Evolutionary conservation across 805 yeast species (phyloP).

Genomic region (Clavispora santaluciae): DNA sequence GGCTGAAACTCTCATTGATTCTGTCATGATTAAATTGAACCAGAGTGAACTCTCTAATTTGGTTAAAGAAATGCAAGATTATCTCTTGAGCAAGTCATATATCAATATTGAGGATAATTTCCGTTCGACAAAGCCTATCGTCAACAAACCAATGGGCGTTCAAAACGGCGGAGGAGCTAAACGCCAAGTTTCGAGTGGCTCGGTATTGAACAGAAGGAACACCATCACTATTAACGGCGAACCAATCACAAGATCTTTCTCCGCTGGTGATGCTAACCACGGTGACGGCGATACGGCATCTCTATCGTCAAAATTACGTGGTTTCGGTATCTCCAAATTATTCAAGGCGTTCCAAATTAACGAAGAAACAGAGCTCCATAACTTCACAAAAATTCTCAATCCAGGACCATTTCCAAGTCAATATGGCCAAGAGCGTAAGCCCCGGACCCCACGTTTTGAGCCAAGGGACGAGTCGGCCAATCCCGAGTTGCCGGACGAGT

Average conservation of each 20-base stretch:
- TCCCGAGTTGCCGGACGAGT: constrained; percentile 50
- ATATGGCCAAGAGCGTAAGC: constrained; percentile 44
- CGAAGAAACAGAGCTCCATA: constrained; percentile 37
- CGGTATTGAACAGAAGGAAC: constrained; percentile 20
- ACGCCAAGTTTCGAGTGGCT: constrained; percentile 21
- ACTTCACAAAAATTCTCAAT: constrained; percentile 32
- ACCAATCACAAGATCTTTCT: constrained; percentile 8
- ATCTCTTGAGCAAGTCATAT: constrained; percentile 48
- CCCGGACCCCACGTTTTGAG: constrained; percentile 53
- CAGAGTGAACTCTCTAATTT: constrained; percentile 62
- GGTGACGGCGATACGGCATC: constrained; percentile 27
- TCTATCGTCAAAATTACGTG: constrained; percentile 29
- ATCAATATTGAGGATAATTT: constrained; percentile 36
- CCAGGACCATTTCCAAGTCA: constrained; percentile 32
- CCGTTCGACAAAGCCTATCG: constrained; percentile 37
- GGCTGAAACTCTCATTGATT: constrained; percentile 74
- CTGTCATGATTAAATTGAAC: constrained; percentile 56
- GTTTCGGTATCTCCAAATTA: constrained; percentile 30
- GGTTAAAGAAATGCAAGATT: constrained; percentile 62
- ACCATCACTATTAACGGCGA: constrained; percentile 26
- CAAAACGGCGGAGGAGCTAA: constrained; percentile 11
- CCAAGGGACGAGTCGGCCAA: constrained; percentile 27
- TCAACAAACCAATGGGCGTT: constrained; percentile 22
- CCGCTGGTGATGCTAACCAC: constrained; percentile 5
- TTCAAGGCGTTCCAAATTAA: constrained; percentile 35